Percentiles rank a stretch among this genome's conserved stretches.
Conservation (phyloP, 2,329 filamentous ascomycete species). For the Beauveria varroae region DNA sequence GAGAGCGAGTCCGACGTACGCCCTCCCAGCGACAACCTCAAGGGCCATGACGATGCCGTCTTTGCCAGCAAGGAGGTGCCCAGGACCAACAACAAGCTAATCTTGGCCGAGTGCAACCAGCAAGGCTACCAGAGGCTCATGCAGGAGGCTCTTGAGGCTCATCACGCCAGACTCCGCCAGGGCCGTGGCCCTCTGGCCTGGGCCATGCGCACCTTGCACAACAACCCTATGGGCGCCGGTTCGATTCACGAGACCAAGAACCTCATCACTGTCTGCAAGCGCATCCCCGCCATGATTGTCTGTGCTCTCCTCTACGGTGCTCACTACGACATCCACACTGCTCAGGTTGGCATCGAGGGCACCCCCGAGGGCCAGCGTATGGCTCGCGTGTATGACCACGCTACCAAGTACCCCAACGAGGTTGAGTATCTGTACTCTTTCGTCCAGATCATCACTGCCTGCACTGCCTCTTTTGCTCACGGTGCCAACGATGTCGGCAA, state of each 20-base stretch:
- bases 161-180: constrained; percentile 57
- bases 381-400: constrained; percentile 57
- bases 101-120: constrained; percentile 40
- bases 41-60: constrained; percentile 20
- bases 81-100: constrained; percentile 33
- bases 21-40: constrained; percentile 17
- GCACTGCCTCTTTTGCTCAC: constrained; percentile 67
- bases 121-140: constrained; percentile 54
- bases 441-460: constrained; percentile 59
- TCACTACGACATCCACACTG: constrained; percentile 75
- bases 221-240: constrained; percentile 66
- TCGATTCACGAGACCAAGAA: constrained; percentile 69
- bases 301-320: constrained; percentile 62
- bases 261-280: constrained; percentile 53
- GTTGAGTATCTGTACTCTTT: constrained; percentile 64
- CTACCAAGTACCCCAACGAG: constrained; percentile 60
- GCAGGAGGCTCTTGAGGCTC: constrained; percentile 45
- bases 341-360: constrained; percentile 61
- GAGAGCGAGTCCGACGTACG: constrained; percentile 5
- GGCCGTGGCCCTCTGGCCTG: constrained; percentile 65
- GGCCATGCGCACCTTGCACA: constrained; percentile 70
- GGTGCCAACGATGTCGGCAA: constrained; percentile 73
- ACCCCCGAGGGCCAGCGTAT: constrained; percentile 69
- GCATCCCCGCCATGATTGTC: constrained; percentile 60
- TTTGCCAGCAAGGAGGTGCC: constrained; percentile 26